Evolutionary conservation across 2,329 filamentous ascomycete genomes (phyloP).

Genomic region (Kalmusia sp.): DNA sequence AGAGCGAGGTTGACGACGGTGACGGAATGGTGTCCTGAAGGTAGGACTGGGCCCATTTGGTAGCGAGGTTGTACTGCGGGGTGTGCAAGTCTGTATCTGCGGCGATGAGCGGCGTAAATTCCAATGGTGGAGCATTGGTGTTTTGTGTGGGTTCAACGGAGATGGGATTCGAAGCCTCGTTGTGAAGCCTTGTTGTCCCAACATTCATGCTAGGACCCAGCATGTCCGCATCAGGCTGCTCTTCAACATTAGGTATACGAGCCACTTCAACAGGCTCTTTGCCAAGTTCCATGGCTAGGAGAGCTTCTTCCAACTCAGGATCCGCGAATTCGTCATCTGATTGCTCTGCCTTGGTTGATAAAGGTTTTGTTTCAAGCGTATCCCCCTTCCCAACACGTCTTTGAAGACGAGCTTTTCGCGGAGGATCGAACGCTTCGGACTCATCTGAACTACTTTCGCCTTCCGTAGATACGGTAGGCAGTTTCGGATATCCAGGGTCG

Average conservation of each 20-base stretch:
- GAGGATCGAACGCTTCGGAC: constrained; percentile 14
- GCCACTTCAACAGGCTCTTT: not conserved
- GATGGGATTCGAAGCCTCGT: not conserved
- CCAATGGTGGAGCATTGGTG: not conserved
- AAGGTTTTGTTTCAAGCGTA: not conserved
- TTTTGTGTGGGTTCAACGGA: not conserved
- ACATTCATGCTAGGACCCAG: not conserved
- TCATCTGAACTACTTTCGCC: not conserved
- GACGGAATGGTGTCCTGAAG: constrained; percentile 37
- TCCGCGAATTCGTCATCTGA: constrained; percentile 32
- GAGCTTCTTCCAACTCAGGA: constrained; percentile 32
- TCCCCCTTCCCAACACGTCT: not conserved
- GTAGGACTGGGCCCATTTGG: constrained; percentile 37
- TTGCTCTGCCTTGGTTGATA: not conserved
- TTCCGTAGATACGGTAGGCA: constrained; percentile 14
- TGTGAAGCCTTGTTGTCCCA: not conserved
- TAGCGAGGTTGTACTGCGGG: constrained; percentile 31
- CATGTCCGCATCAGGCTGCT: not conserved
- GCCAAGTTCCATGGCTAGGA: constrained; percentile 22
- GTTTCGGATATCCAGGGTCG: constrained; percentile 27
- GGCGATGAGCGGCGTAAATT: constrained; percentile 1
- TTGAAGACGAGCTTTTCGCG: not conserved
- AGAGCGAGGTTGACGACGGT: constrained; percentile 17
- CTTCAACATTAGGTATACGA: not conserved
- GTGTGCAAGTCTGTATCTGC: constrained; percentile 15